A percentile compares a stretch with the other conserved stretches of the same genome.
Conservation (phyloP, 148 eudicot species). For the Chenopodium suecicum region DNA sequence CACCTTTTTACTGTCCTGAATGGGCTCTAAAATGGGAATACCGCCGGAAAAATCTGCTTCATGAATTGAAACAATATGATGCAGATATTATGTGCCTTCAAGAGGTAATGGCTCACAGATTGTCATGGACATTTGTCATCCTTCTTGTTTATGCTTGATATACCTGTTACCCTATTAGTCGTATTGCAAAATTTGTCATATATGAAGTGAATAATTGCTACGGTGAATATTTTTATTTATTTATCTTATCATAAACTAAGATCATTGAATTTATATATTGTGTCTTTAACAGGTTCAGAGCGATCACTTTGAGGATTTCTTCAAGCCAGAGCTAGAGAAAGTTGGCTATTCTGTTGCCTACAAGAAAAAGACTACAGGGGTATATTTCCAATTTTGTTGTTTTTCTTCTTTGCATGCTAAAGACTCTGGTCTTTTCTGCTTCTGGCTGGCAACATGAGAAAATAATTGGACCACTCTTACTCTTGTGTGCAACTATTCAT, state of each 20-base stretch:
- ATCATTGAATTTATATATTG: neutral
- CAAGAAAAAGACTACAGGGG: slow-evolving; percentile 76
- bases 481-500: neutral
- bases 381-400: slow-evolving; percentile 23
- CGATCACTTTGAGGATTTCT: slow-evolving; percentile 86
- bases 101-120: slow-evolving; percentile 50
- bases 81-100: slow-evolving; percentile 94
- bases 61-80: slow-evolving; percentile 66
- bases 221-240: no score
- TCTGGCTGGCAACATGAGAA: neutral
- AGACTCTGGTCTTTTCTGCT: neutral
- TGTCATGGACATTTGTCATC: neutral
- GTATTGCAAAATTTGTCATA: neutral
- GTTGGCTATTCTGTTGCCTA: slow-evolving; percentile 78
- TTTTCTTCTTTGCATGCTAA: neutral
- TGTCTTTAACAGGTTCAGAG: slow-evolving; percentile 71
- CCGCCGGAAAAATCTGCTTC: slow-evolving; percentile 73
- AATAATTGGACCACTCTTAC: neutral
- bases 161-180: neutral
- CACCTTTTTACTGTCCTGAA: slow-evolving; percentile 67
- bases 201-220: neutral
- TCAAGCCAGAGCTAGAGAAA: slow-evolving; percentile 79
- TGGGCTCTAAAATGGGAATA: slow-evolving; percentile 94
- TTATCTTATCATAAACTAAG: no score
- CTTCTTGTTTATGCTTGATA: slow-evolving; percentile 6